Evolutionary conservation across 306 rosid genomes (phyloP).

Genomic region (Acacia crassicarpa): DNA sequence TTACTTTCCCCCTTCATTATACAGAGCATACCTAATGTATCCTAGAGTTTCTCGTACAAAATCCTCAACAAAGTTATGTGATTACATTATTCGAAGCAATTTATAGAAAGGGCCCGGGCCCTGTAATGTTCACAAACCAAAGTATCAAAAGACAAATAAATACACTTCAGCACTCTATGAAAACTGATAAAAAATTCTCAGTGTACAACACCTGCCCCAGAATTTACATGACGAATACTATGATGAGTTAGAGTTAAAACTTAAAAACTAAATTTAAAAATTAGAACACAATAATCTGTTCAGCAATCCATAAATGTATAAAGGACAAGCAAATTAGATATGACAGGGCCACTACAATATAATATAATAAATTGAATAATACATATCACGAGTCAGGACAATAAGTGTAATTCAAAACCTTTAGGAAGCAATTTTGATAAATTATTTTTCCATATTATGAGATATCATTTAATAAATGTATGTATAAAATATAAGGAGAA

Average conservation of each 20-base stretch:
- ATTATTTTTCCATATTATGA: neutral
- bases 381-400: no score
- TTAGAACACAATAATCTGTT: neutral
- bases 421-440: neutral
- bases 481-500: neutral
- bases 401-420: neutral
- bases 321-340: neutral
- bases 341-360: neutral
- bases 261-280: neutral
- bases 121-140: neutral
- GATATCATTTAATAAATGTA: neutral
- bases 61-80: neutral
- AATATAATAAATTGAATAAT: neutral
- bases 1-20: neutral
- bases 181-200: neutral
- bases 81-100: neutral
- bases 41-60: neutral
- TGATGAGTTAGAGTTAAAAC: neutral
- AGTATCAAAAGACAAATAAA: neutral
- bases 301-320: neutral
- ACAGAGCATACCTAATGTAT: neutral
- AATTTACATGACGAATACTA: neutral
- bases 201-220: neutral
- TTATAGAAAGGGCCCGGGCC: neutral
- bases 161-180: neutral